A percentile compares a stretch with the other conserved stretches of the same genome.
phyloP scores from a whole-genome alignment of 2,329 filamentous ascomycete species.

The Cryphonectria nitschkei region DNA sequence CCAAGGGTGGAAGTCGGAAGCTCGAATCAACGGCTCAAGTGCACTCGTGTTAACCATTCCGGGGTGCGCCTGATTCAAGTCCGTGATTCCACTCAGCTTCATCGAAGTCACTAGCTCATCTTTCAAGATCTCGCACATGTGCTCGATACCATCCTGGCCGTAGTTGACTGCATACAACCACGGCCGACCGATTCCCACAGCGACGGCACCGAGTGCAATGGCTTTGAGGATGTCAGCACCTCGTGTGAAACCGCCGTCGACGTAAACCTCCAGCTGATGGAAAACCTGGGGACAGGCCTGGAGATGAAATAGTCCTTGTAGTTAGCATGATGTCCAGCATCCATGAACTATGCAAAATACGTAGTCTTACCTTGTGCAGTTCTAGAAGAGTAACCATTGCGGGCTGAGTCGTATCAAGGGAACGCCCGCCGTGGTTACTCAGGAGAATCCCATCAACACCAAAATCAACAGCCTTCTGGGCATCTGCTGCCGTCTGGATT shows the following conservation, averaged over 20 bases:
- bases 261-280: conserved; percentile 52
- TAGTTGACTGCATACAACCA: conserved; percentile 19
- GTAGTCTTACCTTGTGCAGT: conserved; percentile 44
- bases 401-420: conserved; percentile 21
- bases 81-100: conserved; percentile 17
- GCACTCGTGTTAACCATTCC: conserved; percentile 20
- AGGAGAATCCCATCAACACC: conserved; percentile 36
- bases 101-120: conserved; percentile 22
- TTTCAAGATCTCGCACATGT: conserved; percentile 20
- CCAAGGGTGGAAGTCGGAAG: background rate
- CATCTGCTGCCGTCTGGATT: conserved; percentile 60
- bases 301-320: background rate
- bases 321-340: background rate
- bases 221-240: conserved; percentile 61
- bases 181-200: conserved; percentile 50
- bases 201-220: conserved; percentile 57
- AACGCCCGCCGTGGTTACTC: conserved; percentile 26
- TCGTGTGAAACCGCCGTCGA: conserved; percentile 58
- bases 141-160: conserved; percentile 18
- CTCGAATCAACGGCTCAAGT: conserved; percentile 14
- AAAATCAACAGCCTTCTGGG: conserved; percentile 50
- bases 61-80: conserved; percentile 19
- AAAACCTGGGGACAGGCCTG: conserved; percentile 52
- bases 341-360: background rate
- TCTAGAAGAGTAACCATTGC: conserved; percentile 48